These are phyloP conservation scores for Silybum marianum DNA, from an alignment of 129 eudicot species.

Conservation along the genomic window DNA sequence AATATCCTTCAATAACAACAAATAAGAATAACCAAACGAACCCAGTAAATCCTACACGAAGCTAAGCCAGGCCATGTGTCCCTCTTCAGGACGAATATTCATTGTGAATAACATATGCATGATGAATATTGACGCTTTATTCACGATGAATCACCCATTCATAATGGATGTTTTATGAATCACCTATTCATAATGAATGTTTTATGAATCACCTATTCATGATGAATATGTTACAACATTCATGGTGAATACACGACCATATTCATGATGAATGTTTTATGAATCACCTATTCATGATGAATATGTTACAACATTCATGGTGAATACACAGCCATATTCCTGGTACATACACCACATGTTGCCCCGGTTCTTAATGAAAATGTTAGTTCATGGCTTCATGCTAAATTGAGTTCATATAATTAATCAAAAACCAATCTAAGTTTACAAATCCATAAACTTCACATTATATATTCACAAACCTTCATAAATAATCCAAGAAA, in stretches of 20 bases:
- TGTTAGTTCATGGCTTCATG: neutral
- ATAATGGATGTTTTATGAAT: neutral
- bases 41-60: neutral
- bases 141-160: neutral
- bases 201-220: no score
- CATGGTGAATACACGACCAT: no score
- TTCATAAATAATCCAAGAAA: neutral
- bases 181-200: no score
- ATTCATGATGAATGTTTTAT: no score
- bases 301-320: neutral
- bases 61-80: neutral
- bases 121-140: no score
- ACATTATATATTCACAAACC: neutral
- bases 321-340: neutral
- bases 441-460: neutral
- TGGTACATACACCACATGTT: neutral
- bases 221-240: no score
- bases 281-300: no score
- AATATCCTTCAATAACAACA: neutral
- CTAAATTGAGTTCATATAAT: slow-evolving; percentile 1
- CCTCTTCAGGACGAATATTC: no score
- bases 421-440: neutral
- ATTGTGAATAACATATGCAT: no score
- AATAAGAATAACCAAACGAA: neutral
- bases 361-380: neutral